phyloP scores from a whole-genome alignment of 1,139 yeast genomes.

The Yamadazyma pseudoaaseri region DNA sequence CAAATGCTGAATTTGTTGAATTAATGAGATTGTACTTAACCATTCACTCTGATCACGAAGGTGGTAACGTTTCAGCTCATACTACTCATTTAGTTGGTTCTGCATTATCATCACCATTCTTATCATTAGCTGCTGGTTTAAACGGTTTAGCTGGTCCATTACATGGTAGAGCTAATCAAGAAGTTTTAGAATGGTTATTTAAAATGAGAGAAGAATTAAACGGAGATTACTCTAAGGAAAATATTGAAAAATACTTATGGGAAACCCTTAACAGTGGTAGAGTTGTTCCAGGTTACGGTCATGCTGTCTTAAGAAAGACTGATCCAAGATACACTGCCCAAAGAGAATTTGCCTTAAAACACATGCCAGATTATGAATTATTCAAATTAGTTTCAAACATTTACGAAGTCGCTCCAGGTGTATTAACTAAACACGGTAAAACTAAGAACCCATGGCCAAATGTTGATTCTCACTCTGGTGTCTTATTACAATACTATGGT shows the following conservation, averaged over 20 bases:
- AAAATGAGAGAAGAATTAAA: constrained; percentile 75
- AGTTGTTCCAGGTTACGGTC: constrained; percentile 98
- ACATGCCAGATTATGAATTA: constrained; percentile 93
- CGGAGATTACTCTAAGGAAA: constrained; percentile 69
- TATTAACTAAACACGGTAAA: constrained; percentile 94
- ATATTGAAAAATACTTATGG: constrained; percentile 89
- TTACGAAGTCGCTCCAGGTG: constrained; percentile 94
- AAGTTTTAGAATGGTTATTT: constrained; percentile 90
- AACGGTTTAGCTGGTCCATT: constrained; percentile 98
- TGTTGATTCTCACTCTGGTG: constrained; percentile 98
- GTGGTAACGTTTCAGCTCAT: constrained; percentile 98
- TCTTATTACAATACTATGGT: constrained; percentile 94
- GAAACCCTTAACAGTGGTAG: constrained; percentile 86
- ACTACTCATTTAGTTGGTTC: constrained; percentile 97
- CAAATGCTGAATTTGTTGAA: constrained; percentile 78
- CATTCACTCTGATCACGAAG: constrained; percentile 97
- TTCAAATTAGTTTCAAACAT: constrained; percentile 88
- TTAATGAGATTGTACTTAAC: constrained; percentile 91
- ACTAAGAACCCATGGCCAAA: constrained; percentile 99
- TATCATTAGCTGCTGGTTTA: constrained; percentile 91
- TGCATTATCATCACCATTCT: constrained; percentile 89
- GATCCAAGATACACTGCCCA: constrained; percentile 98
- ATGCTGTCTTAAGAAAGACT: constrained; percentile 93
- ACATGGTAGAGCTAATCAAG: constrained; percentile 98
- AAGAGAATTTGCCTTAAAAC: constrained; percentile 94